Conservation (phyloP, 148 eudicot genomes). For the Selenicereus undatus region DNA sequence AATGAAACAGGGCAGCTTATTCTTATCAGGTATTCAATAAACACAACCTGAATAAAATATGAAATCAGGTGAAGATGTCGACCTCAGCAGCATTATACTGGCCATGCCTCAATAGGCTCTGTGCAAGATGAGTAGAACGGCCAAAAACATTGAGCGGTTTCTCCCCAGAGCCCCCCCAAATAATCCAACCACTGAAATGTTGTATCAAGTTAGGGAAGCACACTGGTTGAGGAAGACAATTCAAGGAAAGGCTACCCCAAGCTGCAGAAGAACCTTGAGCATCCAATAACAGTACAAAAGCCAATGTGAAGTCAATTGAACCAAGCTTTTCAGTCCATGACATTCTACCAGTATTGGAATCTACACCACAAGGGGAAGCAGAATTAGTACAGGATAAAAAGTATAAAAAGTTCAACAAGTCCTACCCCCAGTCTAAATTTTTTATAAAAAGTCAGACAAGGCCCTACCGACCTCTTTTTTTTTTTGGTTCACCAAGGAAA, state of each 20-base stretch:
- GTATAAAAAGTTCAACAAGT: background rate
- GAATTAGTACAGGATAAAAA: background rate
- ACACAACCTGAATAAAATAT: background rate
- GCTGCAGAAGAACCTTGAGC: constrained; percentile 38
- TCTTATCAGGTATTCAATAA: constrained; percentile 9
- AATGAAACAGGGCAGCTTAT: constrained; percentile 5
- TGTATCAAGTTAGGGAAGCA: constrained; percentile 45
- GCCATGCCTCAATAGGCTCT: constrained; percentile 66
- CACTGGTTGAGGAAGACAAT: constrained; percentile 52
- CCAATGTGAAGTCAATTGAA: constrained; percentile 72
- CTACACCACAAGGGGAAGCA: constrained; percentile 33
- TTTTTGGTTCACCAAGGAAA: too few relatives aligned
- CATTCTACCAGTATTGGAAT: constrained; percentile 44
- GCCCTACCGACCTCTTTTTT: background rate
- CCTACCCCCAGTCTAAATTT: background rate
- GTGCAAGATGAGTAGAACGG: constrained; percentile 70
- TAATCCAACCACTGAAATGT: constrained; percentile 79
- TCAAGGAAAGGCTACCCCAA: constrained; percentile 30
- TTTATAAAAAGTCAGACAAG: constrained; percentile 5
- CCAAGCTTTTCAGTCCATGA: constrained; percentile 80
- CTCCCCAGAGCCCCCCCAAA: constrained; percentile 66
- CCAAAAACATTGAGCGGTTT: constrained; percentile 50
- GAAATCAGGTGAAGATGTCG: constrained; percentile 21
- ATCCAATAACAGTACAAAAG: constrained; percentile 53
- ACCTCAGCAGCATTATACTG: constrained; percentile 92